phyloP scores from a whole-genome alignment of 169 alveolate genomes.

The Eimeria falciformis region DNA sequence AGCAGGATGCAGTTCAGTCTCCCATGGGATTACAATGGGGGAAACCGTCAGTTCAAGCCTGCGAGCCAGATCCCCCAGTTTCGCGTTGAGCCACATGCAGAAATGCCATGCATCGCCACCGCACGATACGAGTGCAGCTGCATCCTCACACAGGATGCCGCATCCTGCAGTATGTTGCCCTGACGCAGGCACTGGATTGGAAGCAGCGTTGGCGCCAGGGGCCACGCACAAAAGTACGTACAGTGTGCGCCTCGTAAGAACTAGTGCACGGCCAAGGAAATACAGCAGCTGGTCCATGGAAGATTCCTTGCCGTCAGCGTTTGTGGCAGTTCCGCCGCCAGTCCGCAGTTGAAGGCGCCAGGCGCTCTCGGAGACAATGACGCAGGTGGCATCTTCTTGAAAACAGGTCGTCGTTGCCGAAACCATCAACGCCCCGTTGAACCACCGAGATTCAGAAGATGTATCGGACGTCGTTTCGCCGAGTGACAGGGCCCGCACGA shows the following conservation, averaged over 20 bases:
- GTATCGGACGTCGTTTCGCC: background rate
- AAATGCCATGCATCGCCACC: slow-evolving; percentile 14
- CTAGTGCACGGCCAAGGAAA: slow-evolving; percentile 52
- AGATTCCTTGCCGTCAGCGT: background rate
- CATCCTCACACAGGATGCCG: slow-evolving; percentile 46
- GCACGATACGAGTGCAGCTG: slow-evolving; percentile 50
- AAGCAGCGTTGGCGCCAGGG: background rate
- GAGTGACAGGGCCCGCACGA: too few species aligned
- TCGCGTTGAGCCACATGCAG: slow-evolving; percentile 15
- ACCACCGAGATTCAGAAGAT: background rate
- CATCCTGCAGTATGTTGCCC: background rate
- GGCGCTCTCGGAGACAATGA: slow-evolving; percentile 23
- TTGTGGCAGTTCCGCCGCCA: background rate
- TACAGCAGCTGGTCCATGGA: slow-evolving; percentile 25
- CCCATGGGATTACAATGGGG: slow-evolving; percentile 63
- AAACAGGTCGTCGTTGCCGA: slow-evolving; percentile 18
- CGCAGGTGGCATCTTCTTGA: slow-evolving; percentile 65
- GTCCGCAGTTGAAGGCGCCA: background rate
- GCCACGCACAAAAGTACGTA: slow-evolving; percentile 58
- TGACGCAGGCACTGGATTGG: background rate
- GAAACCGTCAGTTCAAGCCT: slow-evolving; percentile 1
- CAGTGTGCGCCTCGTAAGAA: slow-evolving; percentile 59
- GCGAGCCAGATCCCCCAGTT: slow-evolving; percentile 46
- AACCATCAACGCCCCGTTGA: slow-evolving; percentile 32
- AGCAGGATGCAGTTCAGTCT: background rate